phyloP scores from a whole-genome alignment of 1,139 yeast genomes.

The Suhomyces anneliseae region DNA sequence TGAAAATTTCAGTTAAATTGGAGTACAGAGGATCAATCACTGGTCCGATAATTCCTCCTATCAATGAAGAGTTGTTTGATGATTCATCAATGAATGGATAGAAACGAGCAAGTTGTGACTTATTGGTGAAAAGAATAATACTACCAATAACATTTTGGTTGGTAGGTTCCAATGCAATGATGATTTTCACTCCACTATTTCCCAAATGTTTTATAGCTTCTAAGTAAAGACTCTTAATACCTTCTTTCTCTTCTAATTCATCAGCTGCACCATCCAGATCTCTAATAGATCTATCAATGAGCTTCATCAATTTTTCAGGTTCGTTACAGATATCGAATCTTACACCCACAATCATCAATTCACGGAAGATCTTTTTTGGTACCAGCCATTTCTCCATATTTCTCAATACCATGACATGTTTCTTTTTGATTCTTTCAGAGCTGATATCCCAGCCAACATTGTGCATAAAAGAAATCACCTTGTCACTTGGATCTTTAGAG shows the following conservation, averaged over 20 bases:
- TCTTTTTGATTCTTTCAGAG: conserved; percentile 18
- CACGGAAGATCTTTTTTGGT: conserved; percentile 54
- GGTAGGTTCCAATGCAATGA: conserved; percentile 58
- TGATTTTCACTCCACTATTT: conserved; percentile 42
- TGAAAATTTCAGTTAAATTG: conserved; percentile 55
- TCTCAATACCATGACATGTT: conserved; percentile 39
- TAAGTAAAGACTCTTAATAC: conserved; percentile 19
- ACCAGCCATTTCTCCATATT: conserved; percentile 50
- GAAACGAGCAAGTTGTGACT: conserved; percentile 46
- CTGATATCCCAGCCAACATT: conserved; percentile 41
- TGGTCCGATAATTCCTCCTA: conserved; percentile 61
- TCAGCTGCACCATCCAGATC: conserved; percentile 8
- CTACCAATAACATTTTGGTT: conserved; percentile 57
- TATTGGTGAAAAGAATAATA: conserved; percentile 52
- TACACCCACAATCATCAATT: conserved; percentile 60
- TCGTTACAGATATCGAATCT: conserved; percentile 55
- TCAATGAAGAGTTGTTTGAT: conserved; percentile 17
- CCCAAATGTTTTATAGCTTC: conserved; percentile 23
- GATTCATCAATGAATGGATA: conserved; percentile 53
- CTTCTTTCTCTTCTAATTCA: conserved; percentile 14
- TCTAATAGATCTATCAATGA: conserved; percentile 26
- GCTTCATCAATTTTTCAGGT: conserved; percentile 37
- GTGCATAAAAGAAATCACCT: conserved; percentile 33
- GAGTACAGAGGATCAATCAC: conserved; percentile 57
- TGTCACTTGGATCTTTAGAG: conserved; percentile 22